Evolutionary conservation across 2,329 filamentous ascomycete genomes (phyloP).

Genomic region (Ophiobolus disseminans): DNA sequence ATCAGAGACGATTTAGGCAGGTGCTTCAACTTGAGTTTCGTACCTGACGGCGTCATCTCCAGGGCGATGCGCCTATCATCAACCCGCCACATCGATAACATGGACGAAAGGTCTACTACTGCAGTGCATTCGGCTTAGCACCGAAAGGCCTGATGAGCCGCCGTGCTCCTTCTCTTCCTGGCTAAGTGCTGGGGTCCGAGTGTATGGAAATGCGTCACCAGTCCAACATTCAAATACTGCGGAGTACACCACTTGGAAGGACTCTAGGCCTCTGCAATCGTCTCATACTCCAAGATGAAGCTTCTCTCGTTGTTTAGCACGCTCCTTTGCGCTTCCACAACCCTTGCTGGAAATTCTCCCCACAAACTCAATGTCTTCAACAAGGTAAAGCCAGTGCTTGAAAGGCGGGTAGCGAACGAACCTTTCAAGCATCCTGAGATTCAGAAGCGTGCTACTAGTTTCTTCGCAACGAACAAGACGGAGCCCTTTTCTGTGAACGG

Average conservation of each 20-base stretch:
- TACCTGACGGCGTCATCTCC: slow-evolving; percentile 15
- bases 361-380: slow-evolving; percentile 37
- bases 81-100: slow-evolving; percentile 7
- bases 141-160: not conserved
- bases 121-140: slow-evolving; percentile 4
- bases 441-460: slow-evolving; percentile 42
- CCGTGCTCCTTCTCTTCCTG: slow-evolving; percentile 24
- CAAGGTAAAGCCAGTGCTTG: slow-evolving; percentile 33
- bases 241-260: not conserved
- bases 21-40: slow-evolving; percentile 8
- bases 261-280: slow-evolving; percentile 11
- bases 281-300: slow-evolving; percentile 37
- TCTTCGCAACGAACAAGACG: slow-evolving; percentile 44
- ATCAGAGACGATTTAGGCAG: slow-evolving; percentile 19
- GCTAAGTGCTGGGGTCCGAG: slow-evolving; percentile 18
- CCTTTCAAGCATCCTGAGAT: slow-evolving; percentile 42
- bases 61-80: slow-evolving; percentile 7
- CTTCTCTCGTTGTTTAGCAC: slow-evolving; percentile 35
- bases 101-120: slow-evolving; percentile 2
- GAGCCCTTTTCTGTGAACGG: slow-evolving; percentile 68
- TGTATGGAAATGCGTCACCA: slow-evolving; percentile 18
- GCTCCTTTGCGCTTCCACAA: slow-evolving; percentile 40
- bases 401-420: slow-evolving; percentile 35
- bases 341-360: slow-evolving; percentile 35
- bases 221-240: slow-evolving; percentile 26